Percentiles rank a stretch among this genome's conserved stretches.
Evolutionary conservation across 2,329 filamentous ascomycete genomes (phyloP).

Genomic region (Xylogone sp.): DNA sequence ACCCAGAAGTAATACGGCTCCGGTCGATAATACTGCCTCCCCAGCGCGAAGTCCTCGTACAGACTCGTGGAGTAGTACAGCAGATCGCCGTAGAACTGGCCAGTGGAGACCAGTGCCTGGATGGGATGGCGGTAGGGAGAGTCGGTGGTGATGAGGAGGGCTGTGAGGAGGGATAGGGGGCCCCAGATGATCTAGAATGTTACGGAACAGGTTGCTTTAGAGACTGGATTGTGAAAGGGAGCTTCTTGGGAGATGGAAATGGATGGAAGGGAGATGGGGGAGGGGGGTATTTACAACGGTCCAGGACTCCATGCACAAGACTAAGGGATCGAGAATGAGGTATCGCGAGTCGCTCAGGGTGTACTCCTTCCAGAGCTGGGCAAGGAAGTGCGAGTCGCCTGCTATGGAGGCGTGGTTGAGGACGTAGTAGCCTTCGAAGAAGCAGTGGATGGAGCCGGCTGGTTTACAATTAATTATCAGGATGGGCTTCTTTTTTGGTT

Average conservation of each 20-base stretch:
- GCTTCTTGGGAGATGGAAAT: no score
- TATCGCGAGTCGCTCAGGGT: slow-evolving; percentile 50
- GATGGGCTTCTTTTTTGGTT: no score
- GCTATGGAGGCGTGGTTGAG: slow-evolving; percentile 35
- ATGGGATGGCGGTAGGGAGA: slow-evolving; percentile 42
- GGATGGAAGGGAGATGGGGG: not conserved
- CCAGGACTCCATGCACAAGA: slow-evolving; percentile 46
- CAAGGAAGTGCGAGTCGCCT: slow-evolving; percentile 34
- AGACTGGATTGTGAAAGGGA: no score
- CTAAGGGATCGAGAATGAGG: slow-evolving; percentile 43
- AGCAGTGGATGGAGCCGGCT: slow-evolving; percentile 9
- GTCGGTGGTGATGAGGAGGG: slow-evolving; percentile 37
- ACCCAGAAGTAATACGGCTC: slow-evolving; percentile 60
- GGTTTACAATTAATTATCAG: no score
- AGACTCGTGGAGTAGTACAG: slow-evolving; percentile 59
- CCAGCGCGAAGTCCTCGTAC: slow-evolving; percentile 41
- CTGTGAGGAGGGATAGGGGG: slow-evolving; percentile 46
- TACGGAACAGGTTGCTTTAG: no score
- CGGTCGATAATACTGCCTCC: slow-evolving; percentile 50
- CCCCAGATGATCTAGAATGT: slow-evolving; percentile 48
- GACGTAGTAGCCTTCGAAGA: slow-evolving; percentile 39
- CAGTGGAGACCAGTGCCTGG: slow-evolving; percentile 31
- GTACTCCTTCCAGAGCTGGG: slow-evolving; percentile 51
- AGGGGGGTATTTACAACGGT: slow-evolving; percentile 31
- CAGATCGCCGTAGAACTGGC: slow-evolving; percentile 43